phyloP scores from a whole-genome alignment of 2,329 filamentous ascomycete species.

The Xylaria sp. region DNA sequence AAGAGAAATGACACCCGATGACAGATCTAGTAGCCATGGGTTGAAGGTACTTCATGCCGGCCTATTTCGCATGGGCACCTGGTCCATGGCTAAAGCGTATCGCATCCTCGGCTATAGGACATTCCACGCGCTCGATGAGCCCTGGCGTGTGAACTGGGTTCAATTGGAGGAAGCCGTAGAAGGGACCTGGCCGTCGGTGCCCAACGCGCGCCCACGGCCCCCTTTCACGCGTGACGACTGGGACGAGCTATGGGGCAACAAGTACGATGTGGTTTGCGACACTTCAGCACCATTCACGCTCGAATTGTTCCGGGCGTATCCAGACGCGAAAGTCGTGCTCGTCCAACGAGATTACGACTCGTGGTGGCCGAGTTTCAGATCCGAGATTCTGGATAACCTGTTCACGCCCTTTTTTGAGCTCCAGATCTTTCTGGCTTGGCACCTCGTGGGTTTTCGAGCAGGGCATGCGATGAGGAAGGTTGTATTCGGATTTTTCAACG shows the following conservation, averaged over 20 bases:
- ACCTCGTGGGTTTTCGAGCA: constrained; percentile 8
- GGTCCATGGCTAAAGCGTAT: constrained; percentile 23
- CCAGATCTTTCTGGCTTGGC: constrained; percentile 9
- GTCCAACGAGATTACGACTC: constrained; percentile 25
- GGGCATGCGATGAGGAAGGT: constrained; percentile 24
- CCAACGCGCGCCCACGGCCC: neutral
- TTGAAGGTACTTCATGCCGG: constrained; percentile 21
- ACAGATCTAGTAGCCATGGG: no score
- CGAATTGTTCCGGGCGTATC: constrained; percentile 22
- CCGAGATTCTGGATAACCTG: constrained; percentile 8
- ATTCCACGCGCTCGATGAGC: constrained; percentile 12
- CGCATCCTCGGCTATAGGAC: constrained; percentile 21
- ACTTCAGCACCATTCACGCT: constrained; percentile 15
- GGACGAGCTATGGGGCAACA: constrained; percentile 22
- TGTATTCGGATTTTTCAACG: constrained; percentile 23
- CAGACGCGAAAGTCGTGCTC: constrained; percentile 26
- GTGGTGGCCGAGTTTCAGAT: constrained; percentile 26
- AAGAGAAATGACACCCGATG: no score
- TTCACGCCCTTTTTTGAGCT: neutral
- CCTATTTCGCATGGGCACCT: constrained; percentile 27
- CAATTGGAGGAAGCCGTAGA: constrained; percentile 26
- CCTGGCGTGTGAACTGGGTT: constrained; percentile 4
- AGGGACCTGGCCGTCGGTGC: constrained; percentile 18
- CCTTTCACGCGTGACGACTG: constrained; percentile 17
- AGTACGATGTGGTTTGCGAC: constrained; percentile 24